Evolutionary conservation across 176 grass and related monocot species (phyloP).

Genomic region (Oryza glumipatula): DNA sequence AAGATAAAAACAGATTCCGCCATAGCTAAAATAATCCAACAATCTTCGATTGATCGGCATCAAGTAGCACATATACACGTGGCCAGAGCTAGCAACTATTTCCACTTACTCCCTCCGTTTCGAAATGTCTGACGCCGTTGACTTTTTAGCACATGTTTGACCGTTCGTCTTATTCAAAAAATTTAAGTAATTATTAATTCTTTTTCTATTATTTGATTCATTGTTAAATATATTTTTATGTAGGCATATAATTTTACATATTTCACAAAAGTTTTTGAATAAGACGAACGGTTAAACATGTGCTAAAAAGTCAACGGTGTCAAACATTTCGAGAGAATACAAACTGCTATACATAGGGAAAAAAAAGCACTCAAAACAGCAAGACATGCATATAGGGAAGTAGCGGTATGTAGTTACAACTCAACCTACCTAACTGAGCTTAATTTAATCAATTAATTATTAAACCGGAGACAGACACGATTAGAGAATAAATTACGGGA

Average conservation of each 20-base stretch:
- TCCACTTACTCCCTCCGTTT: neutral
- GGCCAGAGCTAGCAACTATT: neutral
- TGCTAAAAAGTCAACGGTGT: too few species aligned
- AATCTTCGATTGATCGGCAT: neutral
- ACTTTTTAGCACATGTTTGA: too few species aligned
- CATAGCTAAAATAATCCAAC: conserved; percentile 3
- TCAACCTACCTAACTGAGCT: conserved; percentile 35
- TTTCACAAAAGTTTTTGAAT: too few species aligned
- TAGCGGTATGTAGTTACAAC: conserved; percentile 30
- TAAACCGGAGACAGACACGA: neutral
- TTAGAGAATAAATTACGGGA: conserved; percentile 26
- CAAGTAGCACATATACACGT: neutral
- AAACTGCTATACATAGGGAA: neutral
- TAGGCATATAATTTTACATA: too few species aligned
- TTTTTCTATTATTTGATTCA: too few species aligned
- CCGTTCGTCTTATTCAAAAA: too few species aligned
- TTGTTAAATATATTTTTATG: neutral
- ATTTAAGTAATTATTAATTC: too few species aligned
- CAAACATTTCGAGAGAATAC: too few species aligned
- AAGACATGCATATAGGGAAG: neutral
- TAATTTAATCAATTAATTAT: neutral
- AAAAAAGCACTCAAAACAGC: neutral
- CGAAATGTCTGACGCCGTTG: too few species aligned
- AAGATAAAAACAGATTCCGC: neutral
- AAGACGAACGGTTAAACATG: too few species aligned